Base-by-base conservation (phyloP, 2,329 filamentous ascomycete genomes). In the Penicillium sp. region DNA sequence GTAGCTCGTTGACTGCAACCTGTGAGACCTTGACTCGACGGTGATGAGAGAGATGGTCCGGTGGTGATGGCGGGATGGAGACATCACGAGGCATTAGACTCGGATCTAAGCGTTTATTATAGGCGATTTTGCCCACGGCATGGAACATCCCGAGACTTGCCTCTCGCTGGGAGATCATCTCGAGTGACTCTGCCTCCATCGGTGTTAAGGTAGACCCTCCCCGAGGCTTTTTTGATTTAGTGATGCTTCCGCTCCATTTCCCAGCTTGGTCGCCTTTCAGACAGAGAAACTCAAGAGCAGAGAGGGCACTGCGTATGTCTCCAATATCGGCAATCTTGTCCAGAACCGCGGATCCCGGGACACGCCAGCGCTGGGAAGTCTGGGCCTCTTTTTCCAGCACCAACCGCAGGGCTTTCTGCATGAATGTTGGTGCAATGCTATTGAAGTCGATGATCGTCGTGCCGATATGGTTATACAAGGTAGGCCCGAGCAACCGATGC, bases 131-230 rank as follows among this genome's bases (percentile, higher is more conserved):
- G 3, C 94, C 95, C 13, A 98, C 91, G 0, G 95, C 93, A 75
- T 99, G 95, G 73, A 99, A 99, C 55, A 99, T 92, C 1, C 94
- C 95, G 2, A 99, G 82, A 65, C 90, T 97, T 17, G 91, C 89
- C 79, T 98, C 95, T 59, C 95, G 87, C 72, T 93, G 92, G 0
- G 91, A 92, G 24, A 98, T 86, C 62, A 95, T 81, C 72, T 92
- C 88, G 10, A 98, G 78, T 5, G 88, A 93, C 65, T 96, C 90
- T 61, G 86, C 83, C 75, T 98, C 95, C 72, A 90, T 89, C 63
- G 86, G 85, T 0, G 93, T 97, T 61, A 96, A 77, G 12, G 66
- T 63, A 35, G 65, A 66, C 6, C 64, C 65, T 3, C 80, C 78
- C 9, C 87, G 81, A 22, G 78, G 79, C 67, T 86, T 89, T 73